Percentiles rank a stretch among this genome's conserved stretches.
Evolutionary conservation across 768 basidiomycete species (phyloP).

Genomic region (Leccinum subgranulosum): DNA sequence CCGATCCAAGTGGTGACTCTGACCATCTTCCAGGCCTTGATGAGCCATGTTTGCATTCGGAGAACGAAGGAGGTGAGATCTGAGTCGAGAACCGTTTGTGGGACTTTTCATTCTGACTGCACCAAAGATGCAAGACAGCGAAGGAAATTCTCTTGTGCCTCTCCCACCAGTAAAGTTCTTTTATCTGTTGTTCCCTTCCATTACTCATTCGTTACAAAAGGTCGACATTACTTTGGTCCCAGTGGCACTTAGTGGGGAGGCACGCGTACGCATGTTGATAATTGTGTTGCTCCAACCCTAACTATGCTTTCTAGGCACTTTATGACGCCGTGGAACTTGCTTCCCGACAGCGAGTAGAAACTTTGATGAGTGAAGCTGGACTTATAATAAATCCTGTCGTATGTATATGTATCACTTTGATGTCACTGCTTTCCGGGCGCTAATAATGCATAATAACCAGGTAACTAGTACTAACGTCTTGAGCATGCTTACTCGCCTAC

Average conservation of each 20-base stretch:
- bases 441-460: conserved; percentile 33
- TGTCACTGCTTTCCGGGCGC: background rate
- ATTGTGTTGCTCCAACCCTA: background rate
- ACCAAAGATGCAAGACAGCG: conserved; percentile 74
- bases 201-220: conserved; percentile 32
- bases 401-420: conserved; percentile 21
- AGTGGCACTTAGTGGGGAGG: conserved; percentile 61
- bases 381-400: conserved; percentile 41
- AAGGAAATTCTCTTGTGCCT: conserved; percentile 69
- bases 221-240: conserved; percentile 77
- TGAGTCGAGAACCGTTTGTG: background rate
- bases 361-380: conserved; percentile 41
- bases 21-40: conserved; percentile 51
- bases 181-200: background rate
- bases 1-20: background rate
- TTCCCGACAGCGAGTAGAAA: conserved; percentile 61
- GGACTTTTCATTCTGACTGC: conserved; percentile 15
- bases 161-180: conserved; percentile 58
- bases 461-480: conserved; percentile 66
- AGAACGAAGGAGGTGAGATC: conserved; percentile 71
- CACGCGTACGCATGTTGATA: conserved; percentile 47
- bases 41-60: conserved; percentile 76
- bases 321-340: conserved; percentile 68
- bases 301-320: conserved; percentile 40
- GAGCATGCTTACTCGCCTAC: conserved; percentile 81